Conservation (phyloP, 2,329 filamentous ascomycete genomes). For the Alternaria hordeiaustralica region DNA sequence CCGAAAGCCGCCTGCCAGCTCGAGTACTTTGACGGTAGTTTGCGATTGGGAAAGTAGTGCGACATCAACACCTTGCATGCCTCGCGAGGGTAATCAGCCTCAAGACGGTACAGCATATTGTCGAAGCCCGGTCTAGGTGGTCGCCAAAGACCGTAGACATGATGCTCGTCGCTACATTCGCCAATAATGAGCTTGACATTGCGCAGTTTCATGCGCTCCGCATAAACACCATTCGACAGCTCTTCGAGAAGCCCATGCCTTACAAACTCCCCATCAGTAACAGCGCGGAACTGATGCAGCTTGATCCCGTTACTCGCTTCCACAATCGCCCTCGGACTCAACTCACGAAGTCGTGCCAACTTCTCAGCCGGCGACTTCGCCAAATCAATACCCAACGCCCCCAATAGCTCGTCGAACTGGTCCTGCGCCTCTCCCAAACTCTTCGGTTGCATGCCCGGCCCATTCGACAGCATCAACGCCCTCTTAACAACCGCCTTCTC, state of each 20-base stretch:
- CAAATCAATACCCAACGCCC: conserved; percentile 52
- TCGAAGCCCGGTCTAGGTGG: conserved; percentile 53
- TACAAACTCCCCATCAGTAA: conserved; percentile 59
- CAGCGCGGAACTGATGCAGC: conserved; percentile 62
- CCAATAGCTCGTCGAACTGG: conserved; percentile 61
- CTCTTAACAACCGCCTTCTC: conserved; percentile 57
- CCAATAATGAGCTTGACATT: conserved; percentile 60
- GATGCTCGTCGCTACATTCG: conserved; percentile 62
- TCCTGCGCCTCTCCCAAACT: conserved; percentile 53
- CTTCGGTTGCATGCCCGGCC: conserved; percentile 61
- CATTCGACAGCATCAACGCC: conserved; percentile 62
- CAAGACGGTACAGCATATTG: conserved; percentile 54
- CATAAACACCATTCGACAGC: conserved; percentile 59
- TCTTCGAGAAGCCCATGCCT: conserved; percentile 51
- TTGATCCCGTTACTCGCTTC: conserved; percentile 52
- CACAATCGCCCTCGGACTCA: conserved; percentile 51
- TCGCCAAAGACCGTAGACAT: conserved; percentile 59
- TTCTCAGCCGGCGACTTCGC: conserved; percentile 52
- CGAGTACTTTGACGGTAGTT: conserved; percentile 49
- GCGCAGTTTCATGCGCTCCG: conserved; percentile 51
- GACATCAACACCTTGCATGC: conserved; percentile 54
- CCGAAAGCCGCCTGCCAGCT: conserved; percentile 63
- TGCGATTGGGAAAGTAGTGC: conserved; percentile 52
- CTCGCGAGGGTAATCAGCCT: conserved; percentile 59
- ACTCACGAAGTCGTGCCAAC: conserved; percentile 52